Conservation (phyloP, 257 asterid genomes). For the Petunia secreta region DNA sequence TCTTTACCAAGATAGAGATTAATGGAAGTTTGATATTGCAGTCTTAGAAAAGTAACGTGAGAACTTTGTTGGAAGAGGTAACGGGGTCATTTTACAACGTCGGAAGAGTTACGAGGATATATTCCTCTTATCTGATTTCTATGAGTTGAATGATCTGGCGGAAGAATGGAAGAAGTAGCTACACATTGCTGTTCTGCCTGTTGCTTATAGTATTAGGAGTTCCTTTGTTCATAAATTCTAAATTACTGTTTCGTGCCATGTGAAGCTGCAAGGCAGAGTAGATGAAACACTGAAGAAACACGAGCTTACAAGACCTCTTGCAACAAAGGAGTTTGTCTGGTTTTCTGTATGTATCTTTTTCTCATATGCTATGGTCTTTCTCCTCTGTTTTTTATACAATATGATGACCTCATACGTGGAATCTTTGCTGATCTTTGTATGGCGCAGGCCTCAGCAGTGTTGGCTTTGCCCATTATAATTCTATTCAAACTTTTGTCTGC, state of each 20-base stretch:
- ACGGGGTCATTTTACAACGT: not conserved
- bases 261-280: conserved; percentile 72
- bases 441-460: conserved; percentile 71
- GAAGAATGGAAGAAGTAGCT: not conserved
- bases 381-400: not conserved
- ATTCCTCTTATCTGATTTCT: not conserved
- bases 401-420: conserved; percentile 13
- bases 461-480: conserved; percentile 70
- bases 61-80: not conserved
- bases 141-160: not conserved
- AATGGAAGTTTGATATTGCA: not conserved
- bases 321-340: conserved; percentile 86
- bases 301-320: conserved; percentile 72
- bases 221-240: conserved; percentile 11
- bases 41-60: conserved; percentile 1
- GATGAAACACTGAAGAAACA: conserved; percentile 69
- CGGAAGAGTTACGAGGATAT: not conserved
- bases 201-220: conserved; percentile 14
- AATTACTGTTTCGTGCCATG: conserved; percentile 28
- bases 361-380: conserved; percentile 25
- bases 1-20: not conserved
- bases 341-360: conserved; percentile 61
- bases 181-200: conserved; percentile 6
- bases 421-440: conserved; percentile 16
- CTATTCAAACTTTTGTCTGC: conserved; percentile 49